Evolutionary conservation across 768 basidiomycete genomes (phyloP), one percentile per base, ranked within the genome.

Genomic region (Agrocybe pediades): DNA sequence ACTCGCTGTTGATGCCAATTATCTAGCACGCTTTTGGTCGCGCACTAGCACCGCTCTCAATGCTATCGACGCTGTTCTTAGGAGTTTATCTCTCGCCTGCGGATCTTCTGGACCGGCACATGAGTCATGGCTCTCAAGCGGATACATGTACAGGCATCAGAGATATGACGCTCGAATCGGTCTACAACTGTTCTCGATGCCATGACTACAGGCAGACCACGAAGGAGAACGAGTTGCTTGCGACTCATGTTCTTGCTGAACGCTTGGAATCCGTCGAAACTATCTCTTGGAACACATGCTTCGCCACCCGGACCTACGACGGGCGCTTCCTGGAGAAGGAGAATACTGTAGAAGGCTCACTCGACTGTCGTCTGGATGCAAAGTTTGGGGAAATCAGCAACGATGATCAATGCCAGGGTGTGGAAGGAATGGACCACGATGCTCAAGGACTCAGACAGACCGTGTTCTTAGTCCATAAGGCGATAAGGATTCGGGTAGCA

Each of bases 51-150:
- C 48, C 51, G 44, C 72, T 88, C 9, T 68, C 62, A 43, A 70
- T 71, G 9, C 72, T 88, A 9, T 65, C 70, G 15, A 66, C 78
- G 53, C 73, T 89, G 15, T 79, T 81, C 58, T 69, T 89, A 19
- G 87, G 87, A 0, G 70, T 88, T 43, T 84, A 82, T 61, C 78
- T 89, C 17, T 88, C 86, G 0, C 74, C 79, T 47, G 76, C 80
- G 23, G 68, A 69, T 36, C 65, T 85, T 51, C 64, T 86, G 17
- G 72, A 77, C 50, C 49, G 68, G 4, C 83, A 85, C 56, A 65
- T 80, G 46, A 64, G 62, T 39, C 83, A 85, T 53, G 43, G 29
- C 15, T 15, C n/a, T 2, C 65, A 71, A 53, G 61, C n/a, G n/a
- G 66, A 9, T 64, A 66, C 41, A 64, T 65, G 50, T n/a, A n/a